These are phyloP conservation scores for Antitrichia curtipendula DNA, from an alignment of 225 moss, liverwort and hornwort genomes.

Conservation along the genomic window DNA sequence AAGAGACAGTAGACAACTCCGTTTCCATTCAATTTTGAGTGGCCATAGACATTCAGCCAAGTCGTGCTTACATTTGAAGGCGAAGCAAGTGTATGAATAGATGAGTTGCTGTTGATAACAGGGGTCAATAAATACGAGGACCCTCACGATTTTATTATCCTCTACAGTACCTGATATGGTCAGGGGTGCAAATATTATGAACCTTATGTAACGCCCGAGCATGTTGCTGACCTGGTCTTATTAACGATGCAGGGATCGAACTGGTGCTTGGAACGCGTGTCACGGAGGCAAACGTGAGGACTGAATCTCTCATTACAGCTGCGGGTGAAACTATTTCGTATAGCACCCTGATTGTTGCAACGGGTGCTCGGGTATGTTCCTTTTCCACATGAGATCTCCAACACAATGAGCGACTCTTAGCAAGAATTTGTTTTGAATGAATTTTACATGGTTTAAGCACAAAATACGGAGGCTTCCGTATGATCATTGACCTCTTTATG, in stretches of 20 bases:
- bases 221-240: neutral
- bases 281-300: conserved; percentile 46
- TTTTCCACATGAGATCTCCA: neutral
- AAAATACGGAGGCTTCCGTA: neutral
- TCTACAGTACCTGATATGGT: neutral
- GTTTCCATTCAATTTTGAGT: neutral
- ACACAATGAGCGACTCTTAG: neutral
- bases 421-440: neutral
- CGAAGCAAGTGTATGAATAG: neutral
- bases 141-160: neutral
- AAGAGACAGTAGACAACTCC: neutral
- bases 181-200: neutral
- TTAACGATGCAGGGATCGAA: conserved; percentile 65
- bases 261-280: conserved; percentile 71
- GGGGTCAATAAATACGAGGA: neutral
- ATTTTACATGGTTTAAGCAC: neutral
- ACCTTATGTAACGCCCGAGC: neutral
- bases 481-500: neutral
- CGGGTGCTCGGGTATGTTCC: conserved; percentile 73
- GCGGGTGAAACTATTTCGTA: conserved; percentile 83
- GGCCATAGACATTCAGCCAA: neutral
- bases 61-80: neutral
- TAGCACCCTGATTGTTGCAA: conserved; percentile 59
- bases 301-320: conserved; percentile 45
- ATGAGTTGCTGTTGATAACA: neutral